Evolutionary conservation across 2,329 filamentous ascomycete species (phyloP).

Genomic region (Alternaria conjuncta): DNA sequence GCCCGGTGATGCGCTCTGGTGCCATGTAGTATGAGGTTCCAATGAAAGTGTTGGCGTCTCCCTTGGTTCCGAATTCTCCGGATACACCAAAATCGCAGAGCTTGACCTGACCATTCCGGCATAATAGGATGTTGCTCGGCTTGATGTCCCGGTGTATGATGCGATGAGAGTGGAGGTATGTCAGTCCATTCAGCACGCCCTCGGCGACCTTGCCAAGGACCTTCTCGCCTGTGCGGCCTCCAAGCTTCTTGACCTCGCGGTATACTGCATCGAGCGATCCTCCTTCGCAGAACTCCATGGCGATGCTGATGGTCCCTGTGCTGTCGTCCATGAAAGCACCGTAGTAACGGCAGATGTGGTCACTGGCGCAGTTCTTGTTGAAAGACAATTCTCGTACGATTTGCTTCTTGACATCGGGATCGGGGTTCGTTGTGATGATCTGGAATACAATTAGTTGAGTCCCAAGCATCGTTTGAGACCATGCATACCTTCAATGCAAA

Average conservation of each 20-base stretch:
- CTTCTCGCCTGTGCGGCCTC: constrained; percentile 94
- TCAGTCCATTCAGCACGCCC: constrained; percentile 89
- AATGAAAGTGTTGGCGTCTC: constrained; percentile 98
- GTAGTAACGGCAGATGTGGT: constrained; percentile 97
- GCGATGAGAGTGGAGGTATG: constrained; percentile 92
- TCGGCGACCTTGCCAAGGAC: constrained; percentile 96
- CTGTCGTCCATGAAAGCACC: constrained; percentile 95
- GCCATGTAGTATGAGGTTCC: constrained; percentile 99
- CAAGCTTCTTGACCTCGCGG: constrained; percentile 93
- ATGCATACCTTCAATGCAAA: constrained; percentile 87
- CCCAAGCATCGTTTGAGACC: neutral
- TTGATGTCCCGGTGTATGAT: constrained; percentile 99
- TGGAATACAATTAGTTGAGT: constrained; percentile 20
- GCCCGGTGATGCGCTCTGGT: constrained; percentile 94
- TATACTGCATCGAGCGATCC: constrained; percentile 97
- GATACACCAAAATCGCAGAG: constrained; percentile 98
- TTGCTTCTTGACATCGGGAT: constrained; percentile 97
- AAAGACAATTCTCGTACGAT: constrained; percentile 95
- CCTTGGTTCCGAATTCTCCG: constrained; percentile 97
- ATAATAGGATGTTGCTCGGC: constrained; percentile 94
- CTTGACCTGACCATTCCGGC: constrained; percentile 87
- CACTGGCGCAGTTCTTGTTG: constrained; percentile 95
- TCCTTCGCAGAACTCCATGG: constrained; percentile 99
- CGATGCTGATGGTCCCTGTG: constrained; percentile 96
- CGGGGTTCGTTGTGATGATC: constrained; percentile 98